A percentile compares a stretch with the other conserved stretches of the same genome.
phyloP scores from a whole-genome alignment of 75 land plant genomes.

The Adiantum capillusveneris region DNA sequence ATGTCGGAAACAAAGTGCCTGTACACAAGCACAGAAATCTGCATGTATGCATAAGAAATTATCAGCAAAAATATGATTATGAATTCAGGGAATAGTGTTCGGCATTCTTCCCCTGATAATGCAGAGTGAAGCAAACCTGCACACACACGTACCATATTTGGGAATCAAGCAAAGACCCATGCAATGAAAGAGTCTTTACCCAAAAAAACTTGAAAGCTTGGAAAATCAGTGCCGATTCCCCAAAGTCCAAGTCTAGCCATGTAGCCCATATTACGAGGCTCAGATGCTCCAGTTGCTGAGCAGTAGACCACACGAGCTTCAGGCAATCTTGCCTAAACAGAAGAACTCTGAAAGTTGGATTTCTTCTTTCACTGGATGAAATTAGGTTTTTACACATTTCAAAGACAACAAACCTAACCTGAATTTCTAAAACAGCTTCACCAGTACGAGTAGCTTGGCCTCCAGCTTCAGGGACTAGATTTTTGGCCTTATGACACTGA shows the following conservation, averaged over 20 bases:
- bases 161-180: too few species aligned
- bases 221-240: slow-evolving; percentile 85
- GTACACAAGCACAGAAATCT: too few species aligned
- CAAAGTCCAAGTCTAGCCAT: slow-evolving; percentile 97
- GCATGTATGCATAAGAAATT: too few species aligned
- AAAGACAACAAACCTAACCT: slow-evolving; percentile 35
- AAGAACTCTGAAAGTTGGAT: slow-evolving; percentile 1
- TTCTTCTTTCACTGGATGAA: too few species aligned
- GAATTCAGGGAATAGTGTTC: too few species aligned
- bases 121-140: too few species aligned
- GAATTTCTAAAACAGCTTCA: slow-evolving; percentile 91
- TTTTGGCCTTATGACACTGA: slow-evolving; percentile 98
- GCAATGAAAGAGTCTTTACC: slow-evolving; percentile 39
- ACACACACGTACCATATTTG: too few species aligned
- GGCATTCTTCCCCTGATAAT: too few species aligned
- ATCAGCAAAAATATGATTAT: too few species aligned
- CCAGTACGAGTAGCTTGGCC: slow-evolving; percentile 89
- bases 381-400: neutral
- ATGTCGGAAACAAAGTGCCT: too few species aligned
- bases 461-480: slow-evolving; percentile 89
- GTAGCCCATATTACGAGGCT: slow-evolving; percentile 95
- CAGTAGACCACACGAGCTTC: slow-evolving; percentile 91
- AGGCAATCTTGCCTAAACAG: slow-evolving; percentile 56
- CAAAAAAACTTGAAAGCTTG: slow-evolving; percentile 60
- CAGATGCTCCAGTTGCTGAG: slow-evolving; percentile 99